Base-by-base conservation (phyloP, 306 rosid species). In the Hippophae tibetana region DNA sequence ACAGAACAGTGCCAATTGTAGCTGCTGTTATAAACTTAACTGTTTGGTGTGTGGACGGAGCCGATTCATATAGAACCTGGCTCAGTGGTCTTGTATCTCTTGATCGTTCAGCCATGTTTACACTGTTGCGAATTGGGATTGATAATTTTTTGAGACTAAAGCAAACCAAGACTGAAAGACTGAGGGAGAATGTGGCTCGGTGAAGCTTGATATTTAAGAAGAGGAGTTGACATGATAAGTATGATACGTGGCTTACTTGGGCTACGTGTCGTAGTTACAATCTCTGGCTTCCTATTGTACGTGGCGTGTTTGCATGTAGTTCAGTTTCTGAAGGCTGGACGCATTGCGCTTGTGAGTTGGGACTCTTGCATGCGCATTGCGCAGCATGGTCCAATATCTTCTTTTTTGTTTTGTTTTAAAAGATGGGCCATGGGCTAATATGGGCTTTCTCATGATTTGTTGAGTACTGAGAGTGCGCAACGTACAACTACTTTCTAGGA, bases 1-100 rank as follows among this genome's bases (percentile, higher is more conserved):
- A 64, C 50, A 84, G 79, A 25, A 84, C 23, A 47, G 71, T 57
- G 23, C 85, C 92, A 26, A 84, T 70, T 3, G 80, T 70, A 3
- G 63, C 69, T 38, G 92, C 83, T 1, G 83, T 81, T 53, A 76
- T 10, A 72, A 84, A 70, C 69, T 79, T 84, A 8, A 66, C 69
- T 5, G 78, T 61, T 56, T 72, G 83, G 72, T 73, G 78, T 53
- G 80, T 31, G 48, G 70, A 8, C 11, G 69, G 56, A 45, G 48
- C 70, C 14, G 44, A 40, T 9, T 52, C 58, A 41, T 43, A 43
- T 52, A 42, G 53, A 18, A 13, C 10, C 42, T 63, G 48, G 69
- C 58, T 56, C 27, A 60, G 25, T 61, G 62, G 27, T 43, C 49
- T 31, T 31, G 38, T 2, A 31, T 31, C 38, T 31, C 38, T 51